Conservation (phyloP, 2,329 filamentous ascomycete genomes). For the Colletotrichum nymphaeae region DNA sequence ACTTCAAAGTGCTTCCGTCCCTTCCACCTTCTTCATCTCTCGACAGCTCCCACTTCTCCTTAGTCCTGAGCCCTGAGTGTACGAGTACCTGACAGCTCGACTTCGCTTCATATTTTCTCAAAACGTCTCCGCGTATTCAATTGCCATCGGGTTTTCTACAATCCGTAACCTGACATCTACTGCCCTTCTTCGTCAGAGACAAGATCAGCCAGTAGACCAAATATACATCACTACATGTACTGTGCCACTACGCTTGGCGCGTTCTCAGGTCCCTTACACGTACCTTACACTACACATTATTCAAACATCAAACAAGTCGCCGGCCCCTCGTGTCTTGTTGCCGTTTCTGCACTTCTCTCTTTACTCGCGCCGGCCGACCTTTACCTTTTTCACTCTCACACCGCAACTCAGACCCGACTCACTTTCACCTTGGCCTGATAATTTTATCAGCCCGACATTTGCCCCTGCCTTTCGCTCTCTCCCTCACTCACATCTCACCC, state of each 20-base stretch:
- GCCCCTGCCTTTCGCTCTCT: not conserved
- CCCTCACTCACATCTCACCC: not conserved
- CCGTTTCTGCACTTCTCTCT: not conserved
- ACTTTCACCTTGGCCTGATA: not conserved
- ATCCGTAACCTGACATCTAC: not conserved
- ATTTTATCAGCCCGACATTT: too few species aligned
- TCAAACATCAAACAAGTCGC: conserved; percentile 5
- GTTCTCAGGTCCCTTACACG: not conserved
- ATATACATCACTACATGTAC: too few species aligned
- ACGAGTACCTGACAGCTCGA: not conserved
- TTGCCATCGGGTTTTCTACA: not conserved
- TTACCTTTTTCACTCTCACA: not conserved
- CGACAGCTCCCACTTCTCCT: not conserved
- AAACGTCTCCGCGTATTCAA: not conserved
- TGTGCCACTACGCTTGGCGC: not conserved
- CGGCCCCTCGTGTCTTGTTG: not conserved
- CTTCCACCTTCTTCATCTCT: not conserved
- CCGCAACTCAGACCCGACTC: not conserved
- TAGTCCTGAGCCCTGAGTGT: not conserved
- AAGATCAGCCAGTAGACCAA: not conserved
- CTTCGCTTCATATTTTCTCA: not conserved
- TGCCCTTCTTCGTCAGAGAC: not conserved
- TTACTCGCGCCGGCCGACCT: not conserved
- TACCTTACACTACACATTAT: not conserved
- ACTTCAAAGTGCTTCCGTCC: not conserved